Conservation (phyloP, 2,329 filamentous ascomycete genomes). For the Fusarium phyllophilum region DNA sequence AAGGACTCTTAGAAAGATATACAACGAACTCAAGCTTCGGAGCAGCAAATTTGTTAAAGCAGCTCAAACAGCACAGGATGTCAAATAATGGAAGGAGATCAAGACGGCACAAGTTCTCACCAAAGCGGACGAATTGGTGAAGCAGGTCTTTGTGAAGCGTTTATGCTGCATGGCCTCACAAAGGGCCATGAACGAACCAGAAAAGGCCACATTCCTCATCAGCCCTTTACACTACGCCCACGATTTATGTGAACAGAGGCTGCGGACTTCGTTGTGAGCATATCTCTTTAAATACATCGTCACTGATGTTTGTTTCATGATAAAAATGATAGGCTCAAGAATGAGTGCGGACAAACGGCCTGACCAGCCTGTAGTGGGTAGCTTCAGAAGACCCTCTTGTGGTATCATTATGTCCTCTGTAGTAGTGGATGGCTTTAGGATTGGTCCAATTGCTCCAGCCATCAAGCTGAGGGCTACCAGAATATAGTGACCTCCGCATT, state of each 20-base stretch:
- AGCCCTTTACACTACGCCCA: constrained; percentile 12
- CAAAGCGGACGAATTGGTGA: constrained; percentile 1
- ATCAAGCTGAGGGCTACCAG: constrained; percentile 30
- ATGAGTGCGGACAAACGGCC: constrained; percentile 7
- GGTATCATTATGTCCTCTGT: not conserved
- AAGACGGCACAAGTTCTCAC: not conserved
- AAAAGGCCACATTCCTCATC: constrained; percentile 1
- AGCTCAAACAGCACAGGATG: constrained; percentile 2
- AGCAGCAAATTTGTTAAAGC: constrained; percentile 17
- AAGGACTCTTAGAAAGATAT: constrained; percentile 35
- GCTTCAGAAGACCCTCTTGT: not conserved
- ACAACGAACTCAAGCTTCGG: constrained; percentile 17
- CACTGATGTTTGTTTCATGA: not conserved
- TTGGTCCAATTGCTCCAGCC: not conserved
- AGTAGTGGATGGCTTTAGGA: not conserved
- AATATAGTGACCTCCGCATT: constrained; percentile 22
- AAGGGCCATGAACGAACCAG: constrained; percentile 12
- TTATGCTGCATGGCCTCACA: not conserved
- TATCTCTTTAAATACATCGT: not conserved
- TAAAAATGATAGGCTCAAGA: not conserved
- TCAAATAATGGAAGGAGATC: not conserved
- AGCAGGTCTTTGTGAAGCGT: not conserved
- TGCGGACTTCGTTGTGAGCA: constrained; percentile 33
- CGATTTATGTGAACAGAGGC: constrained; percentile 29
- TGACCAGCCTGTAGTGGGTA: not conserved